These are phyloP conservation scores for Lactifluus subvellereus DNA, from an alignment of 768 basidiomycete genomes.

Conservation along the genomic window DNA sequence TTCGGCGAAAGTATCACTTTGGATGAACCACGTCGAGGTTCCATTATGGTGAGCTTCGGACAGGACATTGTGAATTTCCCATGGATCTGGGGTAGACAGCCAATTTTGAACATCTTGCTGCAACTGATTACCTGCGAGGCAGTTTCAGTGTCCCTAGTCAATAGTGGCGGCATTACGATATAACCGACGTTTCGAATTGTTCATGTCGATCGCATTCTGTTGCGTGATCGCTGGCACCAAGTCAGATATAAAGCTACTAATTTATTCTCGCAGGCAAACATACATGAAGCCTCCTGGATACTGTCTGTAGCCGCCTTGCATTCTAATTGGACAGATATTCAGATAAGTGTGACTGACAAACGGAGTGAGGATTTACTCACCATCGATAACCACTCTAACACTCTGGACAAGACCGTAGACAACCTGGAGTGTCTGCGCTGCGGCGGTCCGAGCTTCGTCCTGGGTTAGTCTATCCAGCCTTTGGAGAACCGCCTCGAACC, in stretches of 20 bases:
- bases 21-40: constrained; percentile 1
- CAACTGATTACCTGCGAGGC: neutral
- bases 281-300: neutral
- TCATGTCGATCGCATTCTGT: neutral
- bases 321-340: neutral
- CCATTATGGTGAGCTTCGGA: neutral
- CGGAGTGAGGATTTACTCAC: neutral
- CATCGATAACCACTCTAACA: neutral
- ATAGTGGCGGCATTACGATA: neutral
- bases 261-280: neutral
- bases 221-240: neutral
- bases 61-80: neutral
- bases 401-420: neutral
- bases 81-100: neutral
- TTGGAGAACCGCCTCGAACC: neutral
- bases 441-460: neutral
- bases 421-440: neutral
- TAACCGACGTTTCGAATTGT: neutral
- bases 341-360: neutral
- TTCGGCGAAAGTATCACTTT: neutral
- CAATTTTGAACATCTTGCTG: neutral
- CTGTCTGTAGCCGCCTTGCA: neutral
- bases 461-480: neutral
- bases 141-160: neutral
- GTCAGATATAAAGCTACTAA: neutral